These are phyloP conservation scores for Penicillium freii DNA, from an alignment of 2,329 filamentous ascomycete genomes.

Conservation along the genomic window DNA sequence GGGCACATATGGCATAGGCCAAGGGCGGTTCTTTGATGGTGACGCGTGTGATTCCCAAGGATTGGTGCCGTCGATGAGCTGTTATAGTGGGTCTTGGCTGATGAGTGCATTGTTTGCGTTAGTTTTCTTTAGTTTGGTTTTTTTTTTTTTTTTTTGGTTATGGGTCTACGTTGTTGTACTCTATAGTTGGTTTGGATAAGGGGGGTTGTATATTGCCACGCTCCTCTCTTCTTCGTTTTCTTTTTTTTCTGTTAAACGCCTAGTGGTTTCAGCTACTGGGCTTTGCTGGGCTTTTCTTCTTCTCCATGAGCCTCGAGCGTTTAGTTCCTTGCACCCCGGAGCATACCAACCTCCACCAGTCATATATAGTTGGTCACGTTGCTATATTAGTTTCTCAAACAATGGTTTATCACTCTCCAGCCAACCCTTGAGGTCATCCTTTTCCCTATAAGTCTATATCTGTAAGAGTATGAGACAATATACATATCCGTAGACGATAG, in stretches of 20 bases:
- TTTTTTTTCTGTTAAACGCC: not conserved
- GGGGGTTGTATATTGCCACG: slow-evolving; percentile 5
- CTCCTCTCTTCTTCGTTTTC: not conserved
- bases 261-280: not conserved
- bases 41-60: not conserved
- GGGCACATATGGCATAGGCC: not conserved
- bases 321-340: not conserved
- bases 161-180: not conserved
- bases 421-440: not conserved
- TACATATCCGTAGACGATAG: not conserved
- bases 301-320: not conserved
- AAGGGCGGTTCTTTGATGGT: not conserved
- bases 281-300: not conserved
- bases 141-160: not conserved
- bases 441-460: not conserved
- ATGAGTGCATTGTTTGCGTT: not conserved
- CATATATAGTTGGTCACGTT: not conserved
- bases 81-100: not conserved
- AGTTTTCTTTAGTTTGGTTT: no score
- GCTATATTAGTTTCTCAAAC: not conserved
- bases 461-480: not conserved
- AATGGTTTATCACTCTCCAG: not conserved
- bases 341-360: not conserved
- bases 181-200: no score
- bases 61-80: not conserved